Evolutionary conservation across 129 eudicot genomes (phyloP).

Genomic region (Erigeron canadensis): DNA sequence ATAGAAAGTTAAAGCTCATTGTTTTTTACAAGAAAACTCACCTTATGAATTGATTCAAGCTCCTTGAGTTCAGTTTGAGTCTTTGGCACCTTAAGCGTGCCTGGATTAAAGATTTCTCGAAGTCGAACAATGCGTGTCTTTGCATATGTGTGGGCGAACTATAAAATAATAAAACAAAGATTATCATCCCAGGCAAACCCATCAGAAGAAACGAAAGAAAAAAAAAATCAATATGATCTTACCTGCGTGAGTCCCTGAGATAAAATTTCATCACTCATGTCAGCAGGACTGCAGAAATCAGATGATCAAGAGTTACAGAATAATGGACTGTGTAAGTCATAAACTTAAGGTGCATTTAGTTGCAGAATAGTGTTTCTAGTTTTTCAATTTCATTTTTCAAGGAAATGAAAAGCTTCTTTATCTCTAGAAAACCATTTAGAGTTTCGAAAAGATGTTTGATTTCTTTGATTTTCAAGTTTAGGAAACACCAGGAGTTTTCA

Average conservation of each 20-base stretch:
- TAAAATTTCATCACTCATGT: constrained; percentile 80
- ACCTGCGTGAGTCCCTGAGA: constrained; percentile 95
- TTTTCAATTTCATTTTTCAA: too few species aligned
- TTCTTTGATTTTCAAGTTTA: too few species aligned
- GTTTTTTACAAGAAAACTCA: constrained; percentile 24
- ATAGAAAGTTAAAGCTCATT: not conserved
- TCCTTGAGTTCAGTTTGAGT: constrained; percentile 74
- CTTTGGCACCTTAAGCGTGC: constrained; percentile 74
- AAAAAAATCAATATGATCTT: constrained; percentile 16
- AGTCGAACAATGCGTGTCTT: constrained; percentile 73
- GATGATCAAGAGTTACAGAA: constrained; percentile 4
- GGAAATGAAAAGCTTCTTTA: too few species aligned
- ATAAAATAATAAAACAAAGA: constrained; percentile 5
- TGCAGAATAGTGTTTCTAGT: too few species aligned
- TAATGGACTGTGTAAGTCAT: not conserved
- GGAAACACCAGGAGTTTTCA: too few species aligned
- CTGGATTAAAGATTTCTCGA: constrained; percentile 89
- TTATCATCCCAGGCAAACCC: constrained; percentile 25
- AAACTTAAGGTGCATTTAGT: not conserved
- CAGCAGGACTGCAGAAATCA: constrained; percentile 77
- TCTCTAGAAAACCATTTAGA: too few species aligned
- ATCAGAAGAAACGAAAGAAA: not conserved
- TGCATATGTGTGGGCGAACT: constrained; percentile 84
- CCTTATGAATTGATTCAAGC: constrained; percentile 98
- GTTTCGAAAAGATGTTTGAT: too few species aligned